These are phyloP conservation scores for Trichopus zeylanicus DNA, from an alignment of 116 monocot genomes.

Conservation along the genomic window DNA sequence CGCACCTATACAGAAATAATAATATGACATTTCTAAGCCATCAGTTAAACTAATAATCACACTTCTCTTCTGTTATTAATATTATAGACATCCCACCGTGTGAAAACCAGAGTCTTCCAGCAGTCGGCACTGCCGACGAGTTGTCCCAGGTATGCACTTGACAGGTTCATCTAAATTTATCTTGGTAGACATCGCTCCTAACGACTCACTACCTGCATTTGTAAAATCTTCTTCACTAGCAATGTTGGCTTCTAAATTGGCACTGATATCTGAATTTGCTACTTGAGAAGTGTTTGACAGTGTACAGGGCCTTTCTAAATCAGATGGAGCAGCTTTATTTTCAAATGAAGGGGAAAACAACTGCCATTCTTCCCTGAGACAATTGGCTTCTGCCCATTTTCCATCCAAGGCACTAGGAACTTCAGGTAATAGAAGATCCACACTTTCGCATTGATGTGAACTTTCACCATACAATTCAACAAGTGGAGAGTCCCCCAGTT, in stretches of 20 bases:
- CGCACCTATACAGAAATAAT: constrained; percentile 47
- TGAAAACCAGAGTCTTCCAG: constrained; percentile 78
- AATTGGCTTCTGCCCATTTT: constrained; percentile 11
- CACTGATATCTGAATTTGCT: constrained; percentile 14
- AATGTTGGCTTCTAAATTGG: constrained; percentile 9
- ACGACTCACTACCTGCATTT: not conserved
- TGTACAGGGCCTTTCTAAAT: constrained; percentile 3
- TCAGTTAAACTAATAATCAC: not conserved
- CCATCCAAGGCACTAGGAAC: constrained; percentile 9
- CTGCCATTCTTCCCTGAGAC: constrained; percentile 18
- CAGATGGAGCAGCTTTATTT: constrained; percentile 9
- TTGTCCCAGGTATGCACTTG: constrained; percentile 41
- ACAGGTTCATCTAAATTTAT: constrained; percentile 45
- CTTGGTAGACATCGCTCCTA: constrained; percentile 11
- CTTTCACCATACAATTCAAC: constrained; percentile 61
- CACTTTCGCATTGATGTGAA: constrained; percentile 8
- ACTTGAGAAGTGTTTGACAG: constrained; percentile 16
- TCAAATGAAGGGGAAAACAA: constrained; percentile 10
- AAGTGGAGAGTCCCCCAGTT: constrained; percentile 57
- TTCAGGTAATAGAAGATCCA: constrained; percentile 25
- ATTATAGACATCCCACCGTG: constrained; percentile 45
- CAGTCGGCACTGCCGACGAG: constrained; percentile 27
- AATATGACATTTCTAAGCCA: not conserved
- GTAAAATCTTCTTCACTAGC: constrained; percentile 7
- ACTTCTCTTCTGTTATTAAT: not conserved